Evolutionary conservation across 371 early-diverging fungal species (phyloP), one percentile per base, ranked within the genome.

Genomic region (Blastocladiella emersonii): DNA sequence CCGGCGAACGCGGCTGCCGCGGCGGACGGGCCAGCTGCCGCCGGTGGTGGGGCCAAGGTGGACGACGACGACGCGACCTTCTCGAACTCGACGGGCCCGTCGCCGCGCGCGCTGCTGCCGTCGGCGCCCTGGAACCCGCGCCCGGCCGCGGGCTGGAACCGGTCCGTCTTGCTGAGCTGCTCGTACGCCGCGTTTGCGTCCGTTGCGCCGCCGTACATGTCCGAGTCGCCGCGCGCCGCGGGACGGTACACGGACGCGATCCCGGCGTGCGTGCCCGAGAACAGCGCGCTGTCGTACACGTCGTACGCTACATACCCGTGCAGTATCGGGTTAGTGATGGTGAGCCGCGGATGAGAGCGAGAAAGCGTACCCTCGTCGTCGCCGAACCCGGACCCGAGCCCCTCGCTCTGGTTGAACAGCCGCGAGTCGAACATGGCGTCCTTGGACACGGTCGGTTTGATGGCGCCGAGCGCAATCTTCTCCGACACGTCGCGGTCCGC

Each of bases 401-500:
- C 96, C 62, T 84, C 82, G 1, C 85, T 79, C 70, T 90, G 93
- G 74, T 96, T 92, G 72, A 93, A 95, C 57, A 98, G 76, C 57
- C 98, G 84, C 43, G 88, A 82, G 72, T 98, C 98, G 68, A 85
- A 96, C 86, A 94, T 78, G 62, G 89, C 82, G 61, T 96, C 98
- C 71, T 86, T 84, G 59, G 87, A 80, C 56, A 83, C 70, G 0
- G 93, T 83, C 0, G 96, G 97, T 66, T 92, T 87, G 39, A 95
- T 95, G 57, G 93, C 73, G 43, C 97, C 97, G 61, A 98, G 80
- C 3, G 98, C 97, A 66, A 98, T 89, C 75, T 94, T 95, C 74
- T 98, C 98, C 1, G 95, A 93, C 61, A 98, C 90, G 78, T 98
- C 98, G 71, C 98, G 86, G 3, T 86, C 86, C 67, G 85, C 75